Evolutionary conservation across 2,329 filamentous ascomycete genomes (phyloP).

Genomic region (Hypomyces perniciosus): DNA sequence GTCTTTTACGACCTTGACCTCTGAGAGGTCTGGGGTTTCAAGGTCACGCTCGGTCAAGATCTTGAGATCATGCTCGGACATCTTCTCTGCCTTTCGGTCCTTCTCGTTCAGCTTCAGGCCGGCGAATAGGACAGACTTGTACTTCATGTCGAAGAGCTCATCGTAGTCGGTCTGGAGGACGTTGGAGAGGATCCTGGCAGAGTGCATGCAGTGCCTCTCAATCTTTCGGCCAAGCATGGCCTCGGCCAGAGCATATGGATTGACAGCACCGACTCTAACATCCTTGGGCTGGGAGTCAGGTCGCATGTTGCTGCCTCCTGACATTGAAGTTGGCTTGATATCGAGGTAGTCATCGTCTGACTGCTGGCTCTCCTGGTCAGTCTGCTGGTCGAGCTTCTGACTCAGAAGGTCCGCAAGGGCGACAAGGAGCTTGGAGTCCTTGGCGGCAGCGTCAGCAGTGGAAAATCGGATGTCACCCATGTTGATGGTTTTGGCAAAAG

Average conservation of each 20-base stretch:
- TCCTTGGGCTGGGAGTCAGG: constrained; percentile 35
- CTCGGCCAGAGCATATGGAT: constrained; percentile 40
- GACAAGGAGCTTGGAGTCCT: constrained; percentile 14
- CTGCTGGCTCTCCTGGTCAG: constrained; percentile 20
- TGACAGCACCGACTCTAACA: constrained; percentile 34
- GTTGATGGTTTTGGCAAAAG: not conserved
- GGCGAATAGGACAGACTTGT: constrained; percentile 36
- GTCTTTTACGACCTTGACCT: constrained; percentile 32
- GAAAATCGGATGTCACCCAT: constrained; percentile 17
- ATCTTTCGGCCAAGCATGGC: constrained; percentile 37
- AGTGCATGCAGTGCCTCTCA: constrained; percentile 29
- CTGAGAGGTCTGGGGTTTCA: constrained; percentile 37
- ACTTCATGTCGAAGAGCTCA: constrained; percentile 41
- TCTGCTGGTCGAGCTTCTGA: constrained; percentile 24
- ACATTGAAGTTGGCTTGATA: constrained; percentile 16
- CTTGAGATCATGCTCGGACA: constrained; percentile 34
- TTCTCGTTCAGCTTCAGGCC: constrained; percentile 36
- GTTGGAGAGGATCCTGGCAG: constrained; percentile 32
- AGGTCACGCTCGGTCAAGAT: constrained; percentile 38
- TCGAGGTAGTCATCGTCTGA: constrained; percentile 32
- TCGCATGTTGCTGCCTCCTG: constrained; percentile 11
- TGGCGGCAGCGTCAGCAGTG: constrained; percentile 4
- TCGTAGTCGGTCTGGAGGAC: constrained; percentile 42
- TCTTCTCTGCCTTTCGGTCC: constrained; percentile 31
- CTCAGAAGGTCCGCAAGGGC: constrained; percentile 34